Conservation (phyloP, 352 stramenopile species). For the Phytophthora ramorum region DNA sequence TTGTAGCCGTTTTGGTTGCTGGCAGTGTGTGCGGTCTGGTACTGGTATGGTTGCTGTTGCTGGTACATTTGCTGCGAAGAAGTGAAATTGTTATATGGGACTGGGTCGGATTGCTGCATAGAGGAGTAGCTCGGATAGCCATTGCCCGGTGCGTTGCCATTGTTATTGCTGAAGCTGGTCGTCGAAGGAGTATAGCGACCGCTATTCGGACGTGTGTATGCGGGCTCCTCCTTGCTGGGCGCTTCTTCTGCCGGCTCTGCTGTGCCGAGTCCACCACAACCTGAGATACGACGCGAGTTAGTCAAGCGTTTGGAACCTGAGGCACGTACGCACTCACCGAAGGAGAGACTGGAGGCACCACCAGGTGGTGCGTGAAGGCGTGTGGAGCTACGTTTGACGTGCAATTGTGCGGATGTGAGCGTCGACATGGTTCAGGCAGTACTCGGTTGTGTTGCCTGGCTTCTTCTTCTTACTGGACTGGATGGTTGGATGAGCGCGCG, state of each 20-base stretch:
- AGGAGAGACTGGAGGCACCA: conserved; percentile 71
- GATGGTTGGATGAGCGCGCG: neutral
- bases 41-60: conserved; percentile 34
- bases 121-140: conserved; percentile 16
- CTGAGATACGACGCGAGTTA: conserved; percentile 21
- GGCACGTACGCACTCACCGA: conserved; percentile 42
- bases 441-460: conserved; percentile 2
- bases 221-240: conserved; percentile 24
- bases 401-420: conserved; percentile 76
- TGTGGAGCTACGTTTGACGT: conserved; percentile 83
- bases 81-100: conserved; percentile 16
- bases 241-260: conserved; percentile 35
- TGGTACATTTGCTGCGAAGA: conserved; percentile 18
- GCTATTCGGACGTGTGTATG: conserved; percentile 17
- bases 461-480: conserved; percentile 8
- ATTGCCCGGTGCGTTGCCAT: conserved; percentile 10
- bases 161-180: conserved; percentile 15
- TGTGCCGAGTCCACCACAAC: conserved; percentile 59
- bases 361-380: conserved; percentile 73
- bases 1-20: conserved; percentile 18
- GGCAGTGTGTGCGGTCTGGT: conserved; percentile 17
- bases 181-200: conserved; percentile 17
- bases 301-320: neutral
- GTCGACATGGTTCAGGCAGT: conserved; percentile 61
- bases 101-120: conserved; percentile 1